Base-by-base conservation (phyloP, 1,284 basidiomycete species). In the Rhodotorula mucilaginosa region DNA sequence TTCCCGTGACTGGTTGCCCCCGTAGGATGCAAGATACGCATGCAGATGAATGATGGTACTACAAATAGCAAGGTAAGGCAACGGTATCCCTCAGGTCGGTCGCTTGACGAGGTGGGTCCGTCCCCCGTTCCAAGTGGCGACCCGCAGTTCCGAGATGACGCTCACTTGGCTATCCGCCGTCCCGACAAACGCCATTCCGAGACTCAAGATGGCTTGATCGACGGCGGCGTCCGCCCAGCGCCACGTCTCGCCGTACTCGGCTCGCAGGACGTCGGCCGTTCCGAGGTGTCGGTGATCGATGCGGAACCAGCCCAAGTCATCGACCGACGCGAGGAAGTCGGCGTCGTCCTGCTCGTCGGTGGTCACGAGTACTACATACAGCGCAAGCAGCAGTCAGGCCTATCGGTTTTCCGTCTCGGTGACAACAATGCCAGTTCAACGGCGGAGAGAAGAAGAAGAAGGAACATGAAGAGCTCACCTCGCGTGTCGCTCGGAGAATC, bases 141-240 rank as follows among this genome's bases (percentile, higher is more conserved):
- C 87, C 39, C 89, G 83, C 21, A 87, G 83, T 61, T 83, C 83
- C 4, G 88, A 88, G 31, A 90, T 77, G 51, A 86, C 80, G 6
- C 87, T 87, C 85, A 90, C 89, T 6, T 89, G 90, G 52, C 88
- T 89, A 58, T 83, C 79, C 68, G 87, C 84, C 6, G 88, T 90
- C 8, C 89, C 89, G 19, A 91, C 86, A 78, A 90, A 88, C 10
- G 88, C 88, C 15, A 82, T 77, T 15, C 87, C 88, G 49, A 82
- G 81, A 0, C 87, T 88, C 76, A 90, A 88, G 70, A 90, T 86
- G 7, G 86, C 86, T 8, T 88, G 88, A 78, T 90, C 89, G 70
- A 90, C 84, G n/a, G 54, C 69, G 29, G 69, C 65, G 46, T 73
- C 68, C 18, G 68, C 69, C 69, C 68, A 75, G 6, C 34, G 61